Conservation (phyloP, 495 filamentous ascomycete species). For the Aspergillus conjunctus region DNA sequence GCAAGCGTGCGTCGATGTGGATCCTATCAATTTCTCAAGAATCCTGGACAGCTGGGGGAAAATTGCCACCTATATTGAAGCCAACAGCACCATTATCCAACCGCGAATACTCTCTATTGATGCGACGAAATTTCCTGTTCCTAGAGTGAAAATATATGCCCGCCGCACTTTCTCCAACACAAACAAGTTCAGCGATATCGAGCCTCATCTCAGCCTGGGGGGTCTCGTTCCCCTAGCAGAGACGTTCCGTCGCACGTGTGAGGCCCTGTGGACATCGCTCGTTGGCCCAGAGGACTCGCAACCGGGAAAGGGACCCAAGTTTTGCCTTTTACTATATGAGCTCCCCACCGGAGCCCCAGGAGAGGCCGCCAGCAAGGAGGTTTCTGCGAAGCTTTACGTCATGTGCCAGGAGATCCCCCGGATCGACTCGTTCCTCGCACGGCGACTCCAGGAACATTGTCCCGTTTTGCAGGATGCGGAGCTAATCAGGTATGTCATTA, state of each 20-base stretch:
- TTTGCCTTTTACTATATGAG: slow-evolving; percentile 10
- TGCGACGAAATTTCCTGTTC: slow-evolving; percentile 8
- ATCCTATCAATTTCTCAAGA: background rate
- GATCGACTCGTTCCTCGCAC: background rate
- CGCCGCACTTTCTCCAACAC: background rate
- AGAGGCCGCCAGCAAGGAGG: background rate
- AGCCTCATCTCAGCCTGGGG: slow-evolving; percentile 6
- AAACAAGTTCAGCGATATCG: background rate
- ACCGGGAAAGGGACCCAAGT: slow-evolving; percentile 5
- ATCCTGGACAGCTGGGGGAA: background rate
- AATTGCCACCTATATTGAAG: background rate
- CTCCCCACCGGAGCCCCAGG: background rate
- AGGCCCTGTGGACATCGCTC: background rate
- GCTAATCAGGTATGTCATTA: background rate
- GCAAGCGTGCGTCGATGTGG: background rate
- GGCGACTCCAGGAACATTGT: background rate
- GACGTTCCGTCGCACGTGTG: background rate
- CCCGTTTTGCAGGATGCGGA: slow-evolving; percentile 5
- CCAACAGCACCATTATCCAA: background rate
- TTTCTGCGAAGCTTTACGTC: background rate
- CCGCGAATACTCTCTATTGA: slow-evolving; percentile 12
- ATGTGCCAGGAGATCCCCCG: background rate
- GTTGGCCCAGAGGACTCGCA: background rate
- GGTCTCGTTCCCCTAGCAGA: background rate
- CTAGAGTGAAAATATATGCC: slow-evolving; percentile 11